phyloP scores from a whole-genome alignment of 352 stramenopile species.

The Phytopythium ostracodes region DNA sequence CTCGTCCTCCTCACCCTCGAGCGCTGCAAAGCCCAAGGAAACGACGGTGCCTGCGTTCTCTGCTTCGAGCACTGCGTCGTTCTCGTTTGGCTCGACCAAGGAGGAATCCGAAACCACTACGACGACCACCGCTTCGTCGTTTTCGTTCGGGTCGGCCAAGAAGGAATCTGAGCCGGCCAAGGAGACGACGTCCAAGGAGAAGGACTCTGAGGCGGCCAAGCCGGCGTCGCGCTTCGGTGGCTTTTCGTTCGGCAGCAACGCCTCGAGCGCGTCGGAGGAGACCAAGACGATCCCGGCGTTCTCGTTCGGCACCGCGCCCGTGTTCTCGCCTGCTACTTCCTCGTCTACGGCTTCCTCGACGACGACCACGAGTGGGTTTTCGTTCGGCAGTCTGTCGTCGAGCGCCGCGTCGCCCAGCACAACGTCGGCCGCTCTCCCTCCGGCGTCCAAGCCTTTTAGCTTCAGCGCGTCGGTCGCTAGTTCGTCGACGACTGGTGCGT shows the following conservation, averaged over 20 bases:
- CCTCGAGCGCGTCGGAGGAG: conserved; percentile 12
- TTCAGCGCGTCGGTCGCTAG: conserved; percentile 20
- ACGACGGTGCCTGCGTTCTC: conserved; percentile 2
- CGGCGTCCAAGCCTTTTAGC: conserved; percentile 27
- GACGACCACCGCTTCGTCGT: neutral
- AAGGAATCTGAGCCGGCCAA: conserved; percentile 3
- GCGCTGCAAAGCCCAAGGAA: conserved; percentile 4
- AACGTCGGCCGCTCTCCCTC: conserved; percentile 10
- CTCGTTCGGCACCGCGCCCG: conserved; percentile 30
- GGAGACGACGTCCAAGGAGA: conserved; percentile 6
- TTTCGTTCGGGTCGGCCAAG: conserved; percentile 7
- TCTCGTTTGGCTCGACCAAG: conserved; percentile 9
- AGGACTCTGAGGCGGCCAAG: conserved; percentile 14
- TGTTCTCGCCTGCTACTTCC: conserved; percentile 17
- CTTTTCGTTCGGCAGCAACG: conserved; percentile 39
- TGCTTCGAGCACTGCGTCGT: neutral
- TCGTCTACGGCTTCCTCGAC: conserved; percentile 3
- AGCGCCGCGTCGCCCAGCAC: conserved; percentile 12
- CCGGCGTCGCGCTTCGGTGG: conserved; percentile 24
- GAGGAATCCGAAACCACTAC: neutral
- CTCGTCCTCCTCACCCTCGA: conserved; percentile 12
- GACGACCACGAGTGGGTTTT: conserved; percentile 27
- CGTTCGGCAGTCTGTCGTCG: conserved; percentile 31
- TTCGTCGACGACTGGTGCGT: conserved; percentile 11
- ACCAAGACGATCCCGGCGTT: conserved; percentile 38